Evolutionary conservation across 2,329 filamentous ascomycete genomes (phyloP).

Genomic region (Calonectria ilicicola): DNA sequence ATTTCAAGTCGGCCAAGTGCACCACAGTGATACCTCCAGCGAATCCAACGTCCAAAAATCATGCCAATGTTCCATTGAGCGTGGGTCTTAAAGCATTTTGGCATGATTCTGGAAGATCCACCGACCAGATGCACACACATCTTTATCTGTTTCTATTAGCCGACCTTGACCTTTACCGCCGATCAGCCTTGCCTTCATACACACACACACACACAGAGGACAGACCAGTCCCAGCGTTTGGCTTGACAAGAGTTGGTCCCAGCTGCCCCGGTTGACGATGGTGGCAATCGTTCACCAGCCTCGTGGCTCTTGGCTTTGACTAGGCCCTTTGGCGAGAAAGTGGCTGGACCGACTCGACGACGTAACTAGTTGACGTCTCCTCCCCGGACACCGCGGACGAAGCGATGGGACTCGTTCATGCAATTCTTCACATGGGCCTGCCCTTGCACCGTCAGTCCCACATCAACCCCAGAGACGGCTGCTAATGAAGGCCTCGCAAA

Average conservation of each 20-base stretch:
- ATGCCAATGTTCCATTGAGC: slow-evolving; percentile 23
- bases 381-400: slow-evolving; percentile 29
- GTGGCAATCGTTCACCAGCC: not conserved
- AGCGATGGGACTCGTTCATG: slow-evolving; percentile 40
- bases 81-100: slow-evolving; percentile 38
- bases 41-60: slow-evolving; percentile 25
- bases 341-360: slow-evolving; percentile 12
- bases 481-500: slow-evolving; percentile 27
- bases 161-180: slow-evolving; percentile 31
- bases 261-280: not conserved
- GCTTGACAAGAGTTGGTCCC: not conserved
- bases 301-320: not conserved
- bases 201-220: not conserved
- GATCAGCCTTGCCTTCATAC: slow-evolving; percentile 20
- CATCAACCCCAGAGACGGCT: slow-evolving; percentile 30
- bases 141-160: slow-evolving; percentile 30
- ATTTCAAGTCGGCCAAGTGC: slow-evolving; percentile 45
- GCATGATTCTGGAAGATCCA: slow-evolving; percentile 49
- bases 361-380: slow-evolving; percentile 18
- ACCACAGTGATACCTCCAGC: slow-evolving; percentile 29
- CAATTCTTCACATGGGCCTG: slow-evolving; percentile 26
- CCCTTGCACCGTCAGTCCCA: slow-evolving; percentile 29
- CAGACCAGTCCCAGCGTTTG: not conserved
- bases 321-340: not conserved
- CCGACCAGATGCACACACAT: slow-evolving; percentile 36